Percentiles rank a stretch among this genome's conserved stretches.
These are phyloP conservation scores for Canna indica DNA, from an alignment of 176 grass and related monocot species.

Conservation along the genomic window DNA sequence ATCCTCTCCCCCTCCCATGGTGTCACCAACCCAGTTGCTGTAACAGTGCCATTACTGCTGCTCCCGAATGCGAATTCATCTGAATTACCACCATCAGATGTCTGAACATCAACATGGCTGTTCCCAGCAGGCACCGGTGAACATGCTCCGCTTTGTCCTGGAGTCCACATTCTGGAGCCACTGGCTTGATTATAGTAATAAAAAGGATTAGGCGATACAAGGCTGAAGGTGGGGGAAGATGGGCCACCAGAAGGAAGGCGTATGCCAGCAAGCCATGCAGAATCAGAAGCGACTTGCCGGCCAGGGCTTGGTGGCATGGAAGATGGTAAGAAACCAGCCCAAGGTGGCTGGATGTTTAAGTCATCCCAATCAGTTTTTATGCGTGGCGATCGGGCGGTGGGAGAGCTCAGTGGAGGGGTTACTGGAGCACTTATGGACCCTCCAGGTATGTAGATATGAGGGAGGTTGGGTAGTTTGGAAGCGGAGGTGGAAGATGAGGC, in stretches of 20 bases:
- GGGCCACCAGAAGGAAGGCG: slow-evolving; percentile 8
- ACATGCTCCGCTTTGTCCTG: slow-evolving; percentile 25
- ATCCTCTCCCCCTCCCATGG: slow-evolving; percentile 28
- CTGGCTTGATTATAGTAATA: background rate
- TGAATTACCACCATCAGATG: background rate
- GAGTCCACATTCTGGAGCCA: slow-evolving; percentile 20
- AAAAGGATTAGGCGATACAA: slow-evolving; percentile 17
- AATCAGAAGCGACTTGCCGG: background rate
- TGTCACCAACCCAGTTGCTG: slow-evolving; percentile 14
- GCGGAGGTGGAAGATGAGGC: slow-evolving; percentile 17
- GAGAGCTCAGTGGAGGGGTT: slow-evolving; percentile 28
- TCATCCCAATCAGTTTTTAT: slow-evolving; percentile 19
- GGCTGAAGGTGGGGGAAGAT: slow-evolving; percentile 23
- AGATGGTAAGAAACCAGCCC: slow-evolving; percentile 3
- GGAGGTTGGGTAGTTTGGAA: slow-evolving; percentile 11
- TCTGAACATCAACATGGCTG: slow-evolving; percentile 6
- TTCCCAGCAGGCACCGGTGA: slow-evolving; percentile 12
- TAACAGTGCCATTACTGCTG: slow-evolving; percentile 11
- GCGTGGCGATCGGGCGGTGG: background rate
- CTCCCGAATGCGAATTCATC: slow-evolving; percentile 26
- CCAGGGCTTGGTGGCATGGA: slow-evolving; percentile 22
- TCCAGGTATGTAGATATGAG: slow-evolving; percentile 14
- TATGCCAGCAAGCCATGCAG: slow-evolving; percentile 4
- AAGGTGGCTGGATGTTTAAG: background rate
- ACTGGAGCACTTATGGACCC: slow-evolving; percentile 27